Base-by-base conservation (phyloP, 164 flowering plant species). In the Liquidambar formosana region DNA sequence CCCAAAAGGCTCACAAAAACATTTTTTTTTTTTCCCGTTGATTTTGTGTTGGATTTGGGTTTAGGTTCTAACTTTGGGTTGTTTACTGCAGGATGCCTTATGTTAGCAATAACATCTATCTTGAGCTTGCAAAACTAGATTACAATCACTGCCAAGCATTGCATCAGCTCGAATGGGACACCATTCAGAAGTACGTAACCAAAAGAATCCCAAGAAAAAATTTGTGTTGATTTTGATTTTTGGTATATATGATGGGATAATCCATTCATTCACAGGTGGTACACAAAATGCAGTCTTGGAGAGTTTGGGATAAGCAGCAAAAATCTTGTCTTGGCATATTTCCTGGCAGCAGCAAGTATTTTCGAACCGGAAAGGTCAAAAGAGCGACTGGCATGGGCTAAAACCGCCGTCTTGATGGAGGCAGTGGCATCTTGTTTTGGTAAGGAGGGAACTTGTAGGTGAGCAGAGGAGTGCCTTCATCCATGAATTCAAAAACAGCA, bases 1-100 rank as follows among this genome's bases (percentile, higher is more conserved):
- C n/a, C n/a, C n/a, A n/a, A n/a, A n/a, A n/a, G n/a, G n/a, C n/a
- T n/a, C n/a, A n/a, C n/a, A n/a, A n/a, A n/a, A n/a, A n/a, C n/a
- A n/a, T n/a, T n/a, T n/a, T n/a, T n/a, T n/a, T n/a, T n/a, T n/a
- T n/a, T n/a, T n/a, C n/a, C n/a, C n/a, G n/a, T n/a, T n/a, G n/a
- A n/a, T n/a, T n/a, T n/a, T n/a, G n/a, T n/a, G n/a, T n/a, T n/a
- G n/a, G n/a, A n/a, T n/a, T n/a, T n/a, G n/a, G n/a, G n/a, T n/a
- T n/a, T n/a, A n/a, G n/a, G n/a, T n/a, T n/a, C n/a, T n/a, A n/a
- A n/a, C n/a, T n/a, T n/a, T n/a, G n/a, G n/a, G n/a, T n/a, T n/a
- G n/a, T n/a, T n/a, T n/a, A n/a, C n/a, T n/a, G n/a, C n/a, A 95
- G 99, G 88, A 93, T 95, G 98, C 75, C 84, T 1, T 57, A 70